These are phyloP conservation scores for Gaultheria prostrata DNA, from an alignment of 148 eudicot species.

Conservation along the genomic window DNA sequence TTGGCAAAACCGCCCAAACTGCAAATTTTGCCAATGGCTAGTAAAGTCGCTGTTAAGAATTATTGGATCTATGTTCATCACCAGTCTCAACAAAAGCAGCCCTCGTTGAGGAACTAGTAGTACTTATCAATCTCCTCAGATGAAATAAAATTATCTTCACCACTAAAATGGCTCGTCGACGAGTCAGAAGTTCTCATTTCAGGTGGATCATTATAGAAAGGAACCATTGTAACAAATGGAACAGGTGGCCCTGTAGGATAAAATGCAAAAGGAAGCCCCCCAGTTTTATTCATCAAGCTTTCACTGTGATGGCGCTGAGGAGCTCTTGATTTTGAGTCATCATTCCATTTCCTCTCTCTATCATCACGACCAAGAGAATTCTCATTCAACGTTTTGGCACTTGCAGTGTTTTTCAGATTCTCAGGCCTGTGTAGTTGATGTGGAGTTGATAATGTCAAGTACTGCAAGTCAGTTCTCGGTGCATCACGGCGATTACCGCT, in stretches of 20 bases:
- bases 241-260: conserved; percentile 91
- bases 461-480: conserved; percentile 31
- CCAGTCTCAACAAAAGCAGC: conserved; percentile 28
- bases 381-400: conserved; percentile 25
- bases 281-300: conserved; percentile 48
- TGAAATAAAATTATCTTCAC: conserved; percentile 38
- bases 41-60: conserved; percentile 77
- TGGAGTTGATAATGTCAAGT: conserved; percentile 27
- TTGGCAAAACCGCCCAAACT: conserved; percentile 75
- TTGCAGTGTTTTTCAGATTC: conserved; percentile 20
- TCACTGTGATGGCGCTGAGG: conserved; percentile 19
- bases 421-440: conserved; percentile 26
- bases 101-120: conserved; percentile 28
- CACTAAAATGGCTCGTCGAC: conserved; percentile 37
- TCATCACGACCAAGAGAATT: conserved; percentile 26
- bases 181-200: conserved; percentile 47
- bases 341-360: no score
- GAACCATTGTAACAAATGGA: conserved; percentile 83
- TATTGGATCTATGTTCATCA: conserved; percentile 48
- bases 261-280: conserved; percentile 45
- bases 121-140: conserved; percentile 31
- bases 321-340: no score
- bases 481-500: conserved; percentile 85
- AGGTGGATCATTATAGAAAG: conserved; percentile 45
- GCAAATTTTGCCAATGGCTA: conserved; percentile 86